These are phyloP conservation scores for Paramecium caudatum DNA, from an alignment of 73 alveolate species.

Conservation along the genomic window DNA sequence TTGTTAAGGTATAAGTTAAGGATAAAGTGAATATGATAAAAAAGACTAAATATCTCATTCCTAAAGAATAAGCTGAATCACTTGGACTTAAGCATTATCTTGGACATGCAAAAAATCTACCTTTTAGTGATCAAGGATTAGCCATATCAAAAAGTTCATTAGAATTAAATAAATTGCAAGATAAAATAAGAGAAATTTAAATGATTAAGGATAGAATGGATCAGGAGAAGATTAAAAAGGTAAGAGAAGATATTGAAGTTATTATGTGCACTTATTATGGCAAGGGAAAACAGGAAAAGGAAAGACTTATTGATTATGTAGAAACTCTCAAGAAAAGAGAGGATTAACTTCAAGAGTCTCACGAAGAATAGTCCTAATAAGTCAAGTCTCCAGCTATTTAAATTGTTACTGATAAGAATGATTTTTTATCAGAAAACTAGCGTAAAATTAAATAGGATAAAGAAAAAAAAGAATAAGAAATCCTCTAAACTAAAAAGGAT, in stretches of 20 bases:
- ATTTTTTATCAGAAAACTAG: slow-evolving; percentile 73
- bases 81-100: slow-evolving; percentile 73
- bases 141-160: slow-evolving; percentile 72
- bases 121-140: slow-evolving; percentile 76
- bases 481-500: slow-evolving; percentile 64
- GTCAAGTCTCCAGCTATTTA: slow-evolving; percentile 32
- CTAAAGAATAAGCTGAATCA: slow-evolving; percentile 68
- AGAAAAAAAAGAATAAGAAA: slow-evolving; percentile 70
- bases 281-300: slow-evolving; percentile 68
- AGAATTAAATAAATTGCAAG: slow-evolving; percentile 70
- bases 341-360: background rate
- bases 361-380: slow-evolving; percentile 39
- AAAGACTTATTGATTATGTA: slow-evolving; percentile 63
- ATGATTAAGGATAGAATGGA: slow-evolving; percentile 74
- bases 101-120: slow-evolving; percentile 74
- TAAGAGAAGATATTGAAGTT: slow-evolving; percentile 68
- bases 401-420: slow-evolving; percentile 76
- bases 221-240: slow-evolving; percentile 71
- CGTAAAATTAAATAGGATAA: slow-evolving; percentile 71
- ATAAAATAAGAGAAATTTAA: slow-evolving; percentile 74
- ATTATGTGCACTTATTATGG: slow-evolving; percentile 77
- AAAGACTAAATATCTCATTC: slow-evolving; percentile 60
- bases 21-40: slow-evolving; percentile 63
- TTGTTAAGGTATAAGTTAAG: slow-evolving; percentile 53
- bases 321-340: slow-evolving; percentile 69